phyloP scores from a whole-genome alignment of 2,329 filamentous ascomycete genomes.

The Hymenoscyphus fraxineus region DNA sequence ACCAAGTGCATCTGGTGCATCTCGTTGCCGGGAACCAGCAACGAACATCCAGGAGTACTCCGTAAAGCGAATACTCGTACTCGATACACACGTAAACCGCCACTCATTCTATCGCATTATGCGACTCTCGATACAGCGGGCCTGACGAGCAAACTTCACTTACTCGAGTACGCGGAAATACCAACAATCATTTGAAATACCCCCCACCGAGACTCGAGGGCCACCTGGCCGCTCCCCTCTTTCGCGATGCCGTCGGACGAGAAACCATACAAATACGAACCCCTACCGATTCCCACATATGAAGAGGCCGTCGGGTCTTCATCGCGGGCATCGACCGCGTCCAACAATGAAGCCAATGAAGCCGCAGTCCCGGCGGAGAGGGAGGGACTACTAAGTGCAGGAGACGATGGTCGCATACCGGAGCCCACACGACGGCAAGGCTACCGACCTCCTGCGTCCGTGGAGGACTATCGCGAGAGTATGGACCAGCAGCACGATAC shows the following conservation, averaged over 20 bases:
- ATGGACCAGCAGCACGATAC: conserved; percentile 32
- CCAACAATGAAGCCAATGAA: conserved; percentile 40
- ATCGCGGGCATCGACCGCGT: conserved; percentile 57
- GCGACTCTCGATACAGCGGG: conserved; percentile 28
- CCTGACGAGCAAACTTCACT: conserved; percentile 19
- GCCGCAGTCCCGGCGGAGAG: conserved; percentile 69
- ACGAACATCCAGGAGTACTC: conserved; percentile 13
- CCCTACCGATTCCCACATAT: conserved; percentile 67
- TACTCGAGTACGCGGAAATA: background rate
- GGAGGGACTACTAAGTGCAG: conserved; percentile 66
- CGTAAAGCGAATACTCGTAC: conserved; percentile 6
- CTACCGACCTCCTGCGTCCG: conserved; percentile 80
- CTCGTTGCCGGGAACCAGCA: conserved; percentile 12
- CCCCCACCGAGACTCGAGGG: conserved; percentile 3
- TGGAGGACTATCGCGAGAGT: conserved; percentile 51
- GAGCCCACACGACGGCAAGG: conserved; percentile 46
- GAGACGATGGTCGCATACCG: conserved; percentile 38
- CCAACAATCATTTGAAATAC: background rate
- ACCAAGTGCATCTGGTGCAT: conserved; percentile 23
- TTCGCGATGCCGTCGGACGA: conserved; percentile 42
- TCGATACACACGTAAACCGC: conserved; percentile 9
- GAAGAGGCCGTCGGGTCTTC: conserved; percentile 70
- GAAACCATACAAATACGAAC: conserved; percentile 53
- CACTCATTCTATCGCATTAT: conserved; percentile 23
- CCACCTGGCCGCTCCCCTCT: conserved; percentile 11